A percentile compares a stretch with the other conserved stretches of the same genome.
Conservation (phyloP, 1,284 basidiomycete genomes). For the Rhodotorula sp. region DNA sequence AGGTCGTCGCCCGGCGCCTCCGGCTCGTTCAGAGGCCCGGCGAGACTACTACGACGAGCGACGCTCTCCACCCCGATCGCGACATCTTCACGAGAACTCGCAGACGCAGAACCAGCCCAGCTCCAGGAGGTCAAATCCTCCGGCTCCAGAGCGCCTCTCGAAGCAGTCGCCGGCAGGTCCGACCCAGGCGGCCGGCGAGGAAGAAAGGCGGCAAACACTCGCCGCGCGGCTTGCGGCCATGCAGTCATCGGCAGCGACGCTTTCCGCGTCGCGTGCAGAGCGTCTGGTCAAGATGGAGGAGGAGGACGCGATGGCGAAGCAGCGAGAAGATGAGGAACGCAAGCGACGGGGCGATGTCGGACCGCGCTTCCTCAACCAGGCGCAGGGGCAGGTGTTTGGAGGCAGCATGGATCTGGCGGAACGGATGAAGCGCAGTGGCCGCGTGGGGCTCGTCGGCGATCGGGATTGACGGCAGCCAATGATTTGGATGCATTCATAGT, state of each 20-base stretch:
- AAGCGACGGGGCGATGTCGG: slow-evolving; percentile 23
- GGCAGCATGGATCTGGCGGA: slow-evolving; percentile 33
- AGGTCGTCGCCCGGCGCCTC: not conserved
- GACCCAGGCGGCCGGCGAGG: not conserved
- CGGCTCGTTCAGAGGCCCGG: not conserved
- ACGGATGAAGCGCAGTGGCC: slow-evolving; percentile 35
- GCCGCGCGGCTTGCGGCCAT: slow-evolving; percentile 39
- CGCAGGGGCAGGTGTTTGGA: slow-evolving; percentile 36
- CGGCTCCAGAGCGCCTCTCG: not conserved
- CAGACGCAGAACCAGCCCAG: no score
- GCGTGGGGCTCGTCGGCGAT: slow-evolving; percentile 30
- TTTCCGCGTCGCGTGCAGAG: slow-evolving; percentile 18
- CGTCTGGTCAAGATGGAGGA: slow-evolving; percentile 24
- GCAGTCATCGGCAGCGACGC: slow-evolving; percentile 32
- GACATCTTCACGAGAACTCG: no score
- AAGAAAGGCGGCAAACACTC: slow-evolving; percentile 22
- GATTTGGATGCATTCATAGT: not conserved
- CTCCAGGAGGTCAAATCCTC: no score
- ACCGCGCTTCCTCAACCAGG: slow-evolving; percentile 33
- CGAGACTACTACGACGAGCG: not conserved
- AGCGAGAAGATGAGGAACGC: slow-evolving; percentile 21
- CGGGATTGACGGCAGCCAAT: slow-evolving; percentile 6
- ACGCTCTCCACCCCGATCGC: not conserved
- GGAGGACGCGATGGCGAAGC: slow-evolving; percentile 20
- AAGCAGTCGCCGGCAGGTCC: not conserved